Conservation (phyloP, 2,329 filamentous ascomycete genomes). For the Fusarium nodosum region DNA sequence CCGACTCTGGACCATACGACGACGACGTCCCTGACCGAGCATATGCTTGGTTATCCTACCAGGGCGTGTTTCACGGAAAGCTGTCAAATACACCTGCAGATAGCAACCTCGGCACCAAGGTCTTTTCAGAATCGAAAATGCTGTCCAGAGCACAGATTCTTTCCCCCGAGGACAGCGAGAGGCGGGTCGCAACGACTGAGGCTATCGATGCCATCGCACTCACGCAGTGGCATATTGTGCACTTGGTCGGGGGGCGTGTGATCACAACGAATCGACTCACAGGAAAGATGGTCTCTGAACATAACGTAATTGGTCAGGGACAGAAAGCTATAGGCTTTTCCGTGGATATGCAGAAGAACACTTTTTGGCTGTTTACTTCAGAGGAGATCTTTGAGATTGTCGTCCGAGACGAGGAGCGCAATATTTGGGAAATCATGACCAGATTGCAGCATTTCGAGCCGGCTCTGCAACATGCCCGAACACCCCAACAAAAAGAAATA, state of each 20-base stretch:
- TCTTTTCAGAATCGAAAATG: slow-evolving; percentile 85
- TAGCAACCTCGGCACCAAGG: slow-evolving; percentile 75
- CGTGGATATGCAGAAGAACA: slow-evolving; percentile 93
- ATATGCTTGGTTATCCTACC: slow-evolving; percentile 91
- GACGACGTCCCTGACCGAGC: slow-evolving; percentile 76
- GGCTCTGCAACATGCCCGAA: slow-evolving; percentile 87
- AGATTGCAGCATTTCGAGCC: slow-evolving; percentile 88
- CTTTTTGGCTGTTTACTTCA: slow-evolving; percentile 94
- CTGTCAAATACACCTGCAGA: slow-evolving; percentile 73
- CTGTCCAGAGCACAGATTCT: slow-evolving; percentile 81
- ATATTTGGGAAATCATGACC: slow-evolving; percentile 96
- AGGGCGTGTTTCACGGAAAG: slow-evolving; percentile 90
- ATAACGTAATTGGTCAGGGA: slow-evolving; percentile 83
- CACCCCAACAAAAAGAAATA: slow-evolving; percentile 84
- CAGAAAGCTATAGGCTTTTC: slow-evolving; percentile 87
- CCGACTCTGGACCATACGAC: slow-evolving; percentile 68
- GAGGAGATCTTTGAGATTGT: slow-evolving; percentile 95
- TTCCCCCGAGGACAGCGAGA: slow-evolving; percentile 73
- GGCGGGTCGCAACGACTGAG: slow-evolving; percentile 76
- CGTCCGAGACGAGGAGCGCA: slow-evolving; percentile 87
- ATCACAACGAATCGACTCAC: slow-evolving; percentile 90
- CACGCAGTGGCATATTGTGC: slow-evolving; percentile 93
- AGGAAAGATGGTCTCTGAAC: slow-evolving; percentile 87
- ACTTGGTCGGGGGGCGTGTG: slow-evolving; percentile 84
- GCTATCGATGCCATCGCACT: slow-evolving; percentile 83